Conservation (phyloP, 441 rosid species). For the Adansonia madagascariensis region DNA sequence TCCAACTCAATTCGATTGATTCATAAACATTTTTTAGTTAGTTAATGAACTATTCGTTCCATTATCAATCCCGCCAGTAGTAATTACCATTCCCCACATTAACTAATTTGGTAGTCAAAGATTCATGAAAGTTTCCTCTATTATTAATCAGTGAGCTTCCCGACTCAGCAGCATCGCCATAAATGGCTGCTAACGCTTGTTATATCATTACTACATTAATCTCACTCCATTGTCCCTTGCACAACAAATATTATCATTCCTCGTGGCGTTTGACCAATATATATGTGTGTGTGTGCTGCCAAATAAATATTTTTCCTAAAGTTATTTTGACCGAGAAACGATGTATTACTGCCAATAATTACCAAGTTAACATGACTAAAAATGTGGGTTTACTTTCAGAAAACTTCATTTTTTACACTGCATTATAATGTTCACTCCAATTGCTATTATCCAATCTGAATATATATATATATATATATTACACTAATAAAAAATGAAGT, state of each 20-base stretch:
- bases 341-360: slow-evolving; percentile 20
- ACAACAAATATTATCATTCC: neutral
- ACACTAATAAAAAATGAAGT: neutral
- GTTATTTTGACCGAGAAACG: neutral
- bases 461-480: neutral
- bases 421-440: slow-evolving; percentile 24
- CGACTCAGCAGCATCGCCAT: neutral
- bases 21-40: neutral
- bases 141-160: neutral
- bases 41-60: neutral
- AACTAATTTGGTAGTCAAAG: neutral
- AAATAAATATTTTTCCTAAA: neutral
- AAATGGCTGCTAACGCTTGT: neutral
- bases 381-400: slow-evolving; percentile 31
- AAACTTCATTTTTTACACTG: slow-evolving; percentile 25
- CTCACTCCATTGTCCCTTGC: slow-evolving; percentile 3
- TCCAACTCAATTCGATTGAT: too few relatives aligned
- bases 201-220: neutral
- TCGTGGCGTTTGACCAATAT: neutral
- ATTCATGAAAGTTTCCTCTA: neutral
- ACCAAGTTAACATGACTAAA: slow-evolving; percentile 17
- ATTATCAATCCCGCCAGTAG: neutral
- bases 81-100: neutral
- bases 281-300: too few relatives aligned
- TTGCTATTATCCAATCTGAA: neutral